phyloP scores from a whole-genome alignment of 2,329 filamentous ascomycete species.

The Fusarium nisikadoi region DNA sequence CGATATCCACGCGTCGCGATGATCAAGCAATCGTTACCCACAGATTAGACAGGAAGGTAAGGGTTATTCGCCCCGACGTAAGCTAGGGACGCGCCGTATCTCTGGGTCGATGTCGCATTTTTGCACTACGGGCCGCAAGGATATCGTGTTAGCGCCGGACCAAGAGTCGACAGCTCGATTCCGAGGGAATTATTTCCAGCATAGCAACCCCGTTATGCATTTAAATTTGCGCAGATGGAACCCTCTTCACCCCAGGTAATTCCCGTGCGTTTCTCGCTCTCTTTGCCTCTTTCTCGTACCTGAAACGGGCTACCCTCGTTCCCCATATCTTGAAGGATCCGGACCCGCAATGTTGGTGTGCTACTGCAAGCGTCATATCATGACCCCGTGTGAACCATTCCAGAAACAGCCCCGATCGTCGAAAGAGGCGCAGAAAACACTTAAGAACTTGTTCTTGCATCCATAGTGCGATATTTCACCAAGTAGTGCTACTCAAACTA shows the following conservation, averaged over 20 bases:
- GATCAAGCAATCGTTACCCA: neutral
- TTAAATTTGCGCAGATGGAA: neutral
- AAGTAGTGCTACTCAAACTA: neutral
- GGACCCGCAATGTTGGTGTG: neutral
- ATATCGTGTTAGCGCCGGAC: neutral
- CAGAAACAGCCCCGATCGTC: neutral
- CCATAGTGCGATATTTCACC: neutral
- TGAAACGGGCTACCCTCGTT: neutral
- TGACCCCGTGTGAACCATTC: neutral
- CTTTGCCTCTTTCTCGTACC: neutral
- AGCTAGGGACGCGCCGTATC: constrained; percentile 1
- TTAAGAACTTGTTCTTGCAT: neutral
- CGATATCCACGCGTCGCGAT: neutral
- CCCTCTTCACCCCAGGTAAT: neutral
- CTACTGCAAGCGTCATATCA: neutral
- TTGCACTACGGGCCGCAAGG: neutral
- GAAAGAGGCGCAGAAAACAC: neutral
- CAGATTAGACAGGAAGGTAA: neutral
- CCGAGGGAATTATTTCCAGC: neutral
- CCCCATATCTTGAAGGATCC: neutral
- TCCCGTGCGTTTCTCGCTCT: neutral
- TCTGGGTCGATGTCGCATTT: neutral
- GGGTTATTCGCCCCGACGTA: neutral
- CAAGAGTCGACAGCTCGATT: neutral
- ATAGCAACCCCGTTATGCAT: neutral